Conservation (phyloP, 768 basidiomycete species). For the Tricholoma furcatifolium region DNA sequence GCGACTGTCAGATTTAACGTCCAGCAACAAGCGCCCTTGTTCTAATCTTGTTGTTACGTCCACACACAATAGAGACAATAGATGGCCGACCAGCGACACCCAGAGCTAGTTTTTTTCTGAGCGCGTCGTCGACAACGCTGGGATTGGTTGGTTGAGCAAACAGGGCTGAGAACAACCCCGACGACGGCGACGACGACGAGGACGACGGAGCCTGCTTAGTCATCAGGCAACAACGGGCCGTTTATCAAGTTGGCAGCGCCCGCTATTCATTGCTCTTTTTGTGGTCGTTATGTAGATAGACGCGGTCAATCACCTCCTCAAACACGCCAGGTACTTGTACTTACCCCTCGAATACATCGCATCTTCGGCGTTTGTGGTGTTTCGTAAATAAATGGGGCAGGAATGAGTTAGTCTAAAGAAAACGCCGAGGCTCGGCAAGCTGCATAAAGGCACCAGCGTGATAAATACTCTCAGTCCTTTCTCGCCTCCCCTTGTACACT, state of each 20-base stretch:
- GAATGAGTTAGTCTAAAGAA: not conserved
- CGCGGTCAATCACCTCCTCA: too few relatives aligned
- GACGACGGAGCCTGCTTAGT: not conserved
- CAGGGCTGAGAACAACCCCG: not conserved
- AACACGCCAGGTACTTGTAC: too few relatives aligned
- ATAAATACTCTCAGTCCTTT: not conserved
- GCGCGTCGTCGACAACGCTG: not conserved
- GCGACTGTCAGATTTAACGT: not conserved
- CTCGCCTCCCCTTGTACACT: not conserved
- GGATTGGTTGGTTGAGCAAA: not conserved
- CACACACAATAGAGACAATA: not conserved
- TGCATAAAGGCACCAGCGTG: constrained; percentile 2
- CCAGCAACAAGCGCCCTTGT: not conserved
- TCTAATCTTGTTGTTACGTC: not conserved
- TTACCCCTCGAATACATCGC: too few relatives aligned
- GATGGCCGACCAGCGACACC: not conserved
- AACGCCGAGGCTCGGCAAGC: not conserved
- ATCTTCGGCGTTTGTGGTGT: not conserved
- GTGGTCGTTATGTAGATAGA: too few relatives aligned
- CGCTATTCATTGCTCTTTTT: too few relatives aligned
- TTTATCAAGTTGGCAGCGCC: not conserved
- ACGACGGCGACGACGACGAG: constrained; percentile 2
- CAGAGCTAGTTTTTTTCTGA: not conserved
- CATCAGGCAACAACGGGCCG: too few relatives aligned
- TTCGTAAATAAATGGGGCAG: not conserved